Percentiles rank a stretch among this genome's conserved stretches.
Conservation (phyloP, 352 stramenopile species). For the Phytopythium mirpurense region DNA sequence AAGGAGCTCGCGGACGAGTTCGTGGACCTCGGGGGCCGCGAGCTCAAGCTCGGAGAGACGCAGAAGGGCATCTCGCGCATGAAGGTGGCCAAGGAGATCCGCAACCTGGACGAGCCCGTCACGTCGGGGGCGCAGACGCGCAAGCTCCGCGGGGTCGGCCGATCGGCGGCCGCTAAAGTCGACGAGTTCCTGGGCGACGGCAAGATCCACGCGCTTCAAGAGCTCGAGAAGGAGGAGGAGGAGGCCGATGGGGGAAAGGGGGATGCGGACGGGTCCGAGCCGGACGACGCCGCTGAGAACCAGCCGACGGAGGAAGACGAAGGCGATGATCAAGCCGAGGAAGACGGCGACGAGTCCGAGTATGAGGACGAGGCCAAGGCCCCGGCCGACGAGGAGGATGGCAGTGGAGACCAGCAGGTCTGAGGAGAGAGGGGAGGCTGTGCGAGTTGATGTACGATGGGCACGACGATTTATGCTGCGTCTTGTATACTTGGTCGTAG, state of each 20-base stretch:
- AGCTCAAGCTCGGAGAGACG: slow-evolving; percentile 24
- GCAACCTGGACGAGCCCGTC: slow-evolving; percentile 18
- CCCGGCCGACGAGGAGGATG: neutral
- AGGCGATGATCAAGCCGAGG: neutral
- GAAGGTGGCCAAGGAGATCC: slow-evolving; percentile 35
- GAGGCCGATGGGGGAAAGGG: slow-evolving; percentile 7
- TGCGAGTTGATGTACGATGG: no score
- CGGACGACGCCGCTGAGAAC: slow-evolving; percentile 2
- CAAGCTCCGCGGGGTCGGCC: slow-evolving; percentile 22
- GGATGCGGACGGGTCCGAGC: neutral
- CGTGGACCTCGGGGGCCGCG: slow-evolving; percentile 29
- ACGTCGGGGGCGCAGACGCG: slow-evolving; percentile 21
- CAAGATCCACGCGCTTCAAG: slow-evolving; percentile 27
- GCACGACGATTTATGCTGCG: neutral
- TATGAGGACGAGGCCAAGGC: neutral
- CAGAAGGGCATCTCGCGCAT: slow-evolving; percentile 39
- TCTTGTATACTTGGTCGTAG: neutral
- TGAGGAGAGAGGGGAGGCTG: no score
- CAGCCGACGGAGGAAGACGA: neutral
- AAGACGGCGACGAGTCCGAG: neutral
- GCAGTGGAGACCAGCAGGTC: neutral
- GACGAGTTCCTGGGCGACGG: slow-evolving; percentile 28
- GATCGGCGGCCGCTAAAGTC: slow-evolving; percentile 29
- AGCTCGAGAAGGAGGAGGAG: slow-evolving; percentile 7
- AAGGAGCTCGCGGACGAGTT: slow-evolving; percentile 37